Evolutionary conservation across 164 flowering plant genomes (phyloP), one percentile per base, ranked within the genome.

Genomic region (Akebia trifoliata): DNA sequence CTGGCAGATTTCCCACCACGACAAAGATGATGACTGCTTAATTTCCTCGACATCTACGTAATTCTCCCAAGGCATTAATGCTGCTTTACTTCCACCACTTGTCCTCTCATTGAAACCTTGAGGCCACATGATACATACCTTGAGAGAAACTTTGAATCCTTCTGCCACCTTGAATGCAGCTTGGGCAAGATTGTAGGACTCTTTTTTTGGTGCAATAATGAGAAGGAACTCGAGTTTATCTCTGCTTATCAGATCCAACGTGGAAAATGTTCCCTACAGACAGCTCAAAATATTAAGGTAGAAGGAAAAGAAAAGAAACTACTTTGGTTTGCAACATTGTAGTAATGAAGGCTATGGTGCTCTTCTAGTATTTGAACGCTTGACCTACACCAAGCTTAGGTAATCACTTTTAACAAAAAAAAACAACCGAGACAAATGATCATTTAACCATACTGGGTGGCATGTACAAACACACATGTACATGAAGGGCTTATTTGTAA

Each of bases 1-100:
- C 68, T 76, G 54, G 63, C 95, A 87, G 21, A 86, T 54, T 36
- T 75, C 80, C 98, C 98, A 90, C 97, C 98, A 87, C 8, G 95
- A 89, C 0, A 80, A 68, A 54, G 63, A 35, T 4, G 70, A 56
- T 17, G 73, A 43, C 20, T 40, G 73, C 56, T 59, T 68, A 22
- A 71, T 74, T 68, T 85, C 90, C 47, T 64, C 61, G 28, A 84
- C 87, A 69, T 93, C 85, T 18, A 81, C 28, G 59, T 53, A 76
- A 58, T 76, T 78, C 26, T 67, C 56, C 82, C 79, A 75, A 8
- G 83, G 83, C 22, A 49, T 40, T 46, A 81, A 61, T 66, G 75
- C 73, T 48, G 47, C 67, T 54, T 73, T 54, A 44, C 79, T 78
- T 52, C 62, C 54, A 40, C 54, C 62, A n/a, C n/a, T n/a, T 36